Evolutionary conservation across 208 protist genomes (phyloP).

Genomic region (Strigomonas culicis): DNA sequence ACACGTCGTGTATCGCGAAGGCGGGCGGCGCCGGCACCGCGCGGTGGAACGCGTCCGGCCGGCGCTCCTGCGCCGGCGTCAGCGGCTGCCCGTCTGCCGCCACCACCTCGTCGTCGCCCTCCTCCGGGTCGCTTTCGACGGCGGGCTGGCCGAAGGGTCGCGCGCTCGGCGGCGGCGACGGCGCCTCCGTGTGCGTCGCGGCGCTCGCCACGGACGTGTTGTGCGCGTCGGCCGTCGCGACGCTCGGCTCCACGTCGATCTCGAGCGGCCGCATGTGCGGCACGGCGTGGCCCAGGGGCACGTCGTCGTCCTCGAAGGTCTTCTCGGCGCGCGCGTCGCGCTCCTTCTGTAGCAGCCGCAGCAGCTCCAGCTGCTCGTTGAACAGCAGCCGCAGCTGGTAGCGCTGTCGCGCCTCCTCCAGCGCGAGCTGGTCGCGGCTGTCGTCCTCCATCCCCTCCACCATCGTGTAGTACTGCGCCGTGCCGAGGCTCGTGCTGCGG

Average conservation of each 20-base stretch:
- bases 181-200: too few species aligned
- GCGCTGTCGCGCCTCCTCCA: conserved; percentile 61
- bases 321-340: conserved; percentile 28
- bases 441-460: conserved; percentile 50
- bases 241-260: conserved; percentile 13
- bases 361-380: conserved; percentile 30
- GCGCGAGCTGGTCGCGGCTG: conserved; percentile 47
- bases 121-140: conserved; percentile 11
- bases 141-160: conserved; percentile 5
- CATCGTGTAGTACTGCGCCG: conserved; percentile 6
- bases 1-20: conserved; percentile 4
- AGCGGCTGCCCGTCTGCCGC: conserved; percentile 23
- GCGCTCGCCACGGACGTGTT: background rate
- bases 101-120: conserved; percentile 14
- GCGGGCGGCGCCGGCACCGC: background rate
- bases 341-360: conserved; percentile 46
- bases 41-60: conserved; percentile 4
- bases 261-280: conserved; percentile 8
- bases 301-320: conserved; percentile 19
- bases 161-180: conserved; percentile 2
- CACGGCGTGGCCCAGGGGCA: conserved; percentile 9
- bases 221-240: background rate
- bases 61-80: conserved; percentile 5
- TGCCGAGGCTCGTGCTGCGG: conserved; percentile 3
- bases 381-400: conserved; percentile 61